A percentile compares a stretch with the other conserved stretches of the same genome.
Conservation (phyloP, 495 filamentous ascomycete genomes). For the Parathielavia hyrcaniae region DNA sequence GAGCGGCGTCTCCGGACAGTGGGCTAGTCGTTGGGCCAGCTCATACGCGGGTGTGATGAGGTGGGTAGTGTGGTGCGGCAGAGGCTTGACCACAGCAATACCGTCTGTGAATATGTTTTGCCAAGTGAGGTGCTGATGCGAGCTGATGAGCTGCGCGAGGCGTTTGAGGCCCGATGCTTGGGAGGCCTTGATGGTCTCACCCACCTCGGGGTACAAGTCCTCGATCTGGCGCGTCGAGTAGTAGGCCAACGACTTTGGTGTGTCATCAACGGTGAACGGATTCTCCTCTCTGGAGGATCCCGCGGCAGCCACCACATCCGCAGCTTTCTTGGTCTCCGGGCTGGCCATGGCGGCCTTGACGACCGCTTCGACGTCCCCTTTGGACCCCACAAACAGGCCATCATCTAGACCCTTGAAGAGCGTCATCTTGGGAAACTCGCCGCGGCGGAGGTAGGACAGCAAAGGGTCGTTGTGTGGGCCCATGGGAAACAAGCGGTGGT, state of each 20-base stretch:
- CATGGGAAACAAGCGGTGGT: slow-evolving; percentile 83
- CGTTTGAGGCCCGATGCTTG: slow-evolving; percentile 52
- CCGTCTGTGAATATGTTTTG: slow-evolving; percentile 68
- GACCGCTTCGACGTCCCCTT: slow-evolving; percentile 55
- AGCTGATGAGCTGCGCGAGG: slow-evolving; percentile 70
- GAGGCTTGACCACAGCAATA: slow-evolving; percentile 73
- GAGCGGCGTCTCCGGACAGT: slow-evolving; percentile 64
- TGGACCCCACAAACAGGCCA: slow-evolving; percentile 69
- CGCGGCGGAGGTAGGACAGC: slow-evolving; percentile 64
- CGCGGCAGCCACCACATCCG: slow-evolving; percentile 55
- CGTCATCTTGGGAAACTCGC: slow-evolving; percentile 64
- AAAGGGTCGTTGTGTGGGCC: slow-evolving; percentile 65
- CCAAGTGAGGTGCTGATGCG: slow-evolving; percentile 81
- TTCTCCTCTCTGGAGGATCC: slow-evolving; percentile 32
- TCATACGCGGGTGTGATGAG: slow-evolving; percentile 62
- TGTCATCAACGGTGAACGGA: slow-evolving; percentile 56
- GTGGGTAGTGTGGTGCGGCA: slow-evolving; percentile 62
- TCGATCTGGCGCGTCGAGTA: slow-evolving; percentile 62
- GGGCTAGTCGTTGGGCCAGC: slow-evolving; percentile 63
- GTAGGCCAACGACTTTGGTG: slow-evolving; percentile 64
- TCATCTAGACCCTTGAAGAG: slow-evolving; percentile 67
- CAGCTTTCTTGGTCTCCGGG: slow-evolving; percentile 48
- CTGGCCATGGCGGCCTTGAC: slow-evolving; percentile 58
- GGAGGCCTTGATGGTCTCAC: slow-evolving; percentile 51
- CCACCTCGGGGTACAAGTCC: slow-evolving; percentile 58